Evolutionary conservation across 306 rosid species (phyloP).

Genomic region (Corylus heterophylla): DNA sequence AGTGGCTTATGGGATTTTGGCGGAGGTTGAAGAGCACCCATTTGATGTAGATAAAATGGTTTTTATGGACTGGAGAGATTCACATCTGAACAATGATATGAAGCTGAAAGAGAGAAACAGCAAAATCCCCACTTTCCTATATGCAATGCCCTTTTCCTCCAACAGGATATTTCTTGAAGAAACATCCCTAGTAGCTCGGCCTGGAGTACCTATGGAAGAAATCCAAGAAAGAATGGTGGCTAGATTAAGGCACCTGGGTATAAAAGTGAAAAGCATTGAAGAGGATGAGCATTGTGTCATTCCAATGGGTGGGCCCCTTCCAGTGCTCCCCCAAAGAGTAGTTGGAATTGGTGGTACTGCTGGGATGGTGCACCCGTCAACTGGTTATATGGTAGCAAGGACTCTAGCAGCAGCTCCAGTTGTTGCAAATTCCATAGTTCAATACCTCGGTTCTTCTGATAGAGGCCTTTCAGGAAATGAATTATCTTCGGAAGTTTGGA

Average conservation of each 20-base stretch:
- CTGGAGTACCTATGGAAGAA: conserved; percentile 80
- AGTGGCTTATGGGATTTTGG: conserved; percentile 96
- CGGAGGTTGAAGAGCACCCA: conserved; percentile 93
- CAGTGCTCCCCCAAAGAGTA: conserved; percentile 91
- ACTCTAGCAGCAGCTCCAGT: conserved; percentile 95
- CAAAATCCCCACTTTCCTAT: conserved; percentile 80
- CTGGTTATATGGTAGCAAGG: conserved; percentile 99
- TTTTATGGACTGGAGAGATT: conserved; percentile 99
- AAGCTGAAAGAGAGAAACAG: conserved; percentile 73
- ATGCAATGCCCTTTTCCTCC: conserved; percentile 98
- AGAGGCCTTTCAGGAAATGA: conserved; percentile 52
- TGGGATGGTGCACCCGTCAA: conserved; percentile 99
- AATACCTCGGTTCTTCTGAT: conserved; percentile 68
- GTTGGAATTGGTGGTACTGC: conserved; percentile 99
- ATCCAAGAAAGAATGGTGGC: conserved; percentile 94
- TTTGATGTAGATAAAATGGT: conserved; percentile 93
- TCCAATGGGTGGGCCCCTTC: conserved; percentile 99
- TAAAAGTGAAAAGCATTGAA: conserved; percentile 87
- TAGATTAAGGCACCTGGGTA: conserved; percentile 81
- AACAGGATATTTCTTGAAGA: conserved; percentile 89
- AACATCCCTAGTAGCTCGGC: conserved; percentile 94
- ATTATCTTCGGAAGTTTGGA: conserved; percentile 78
- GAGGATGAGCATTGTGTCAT: conserved; percentile 95
- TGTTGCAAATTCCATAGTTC: conserved; percentile 82
- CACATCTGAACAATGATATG: conserved; percentile 56